Conservation (phyloP, 225 moss, liverwort and hornwort genomes). For the Bryum argenteum region DNA sequence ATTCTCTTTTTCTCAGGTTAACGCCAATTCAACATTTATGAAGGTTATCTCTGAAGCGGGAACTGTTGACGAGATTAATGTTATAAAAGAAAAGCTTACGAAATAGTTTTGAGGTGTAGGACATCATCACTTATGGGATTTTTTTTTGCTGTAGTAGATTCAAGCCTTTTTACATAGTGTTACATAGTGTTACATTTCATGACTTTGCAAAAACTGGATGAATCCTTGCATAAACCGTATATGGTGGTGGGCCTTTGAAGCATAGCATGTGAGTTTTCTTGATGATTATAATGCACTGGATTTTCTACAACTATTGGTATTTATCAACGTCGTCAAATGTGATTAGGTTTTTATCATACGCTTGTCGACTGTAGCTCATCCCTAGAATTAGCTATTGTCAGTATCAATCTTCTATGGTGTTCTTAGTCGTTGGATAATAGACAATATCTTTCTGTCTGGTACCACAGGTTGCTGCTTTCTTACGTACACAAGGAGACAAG, state of each 20-base stretch:
- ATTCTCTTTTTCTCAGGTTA: no score
- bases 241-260: conserved; percentile 17
- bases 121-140: not conserved
- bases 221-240: no score
- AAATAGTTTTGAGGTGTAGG: no score
- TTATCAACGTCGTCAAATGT: conserved; percentile 9
- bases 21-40: no score
- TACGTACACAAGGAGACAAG: conserved; percentile 77
- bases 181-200: not conserved
- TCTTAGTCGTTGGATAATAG: no score
- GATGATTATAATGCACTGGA: not conserved
- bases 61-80: no score
- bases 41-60: no score
- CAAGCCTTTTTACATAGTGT: not conserved
- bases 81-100: no score
- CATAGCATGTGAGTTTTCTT: conserved; percentile 1
- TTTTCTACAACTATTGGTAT: not conserved
- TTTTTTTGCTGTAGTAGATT: not conserved
- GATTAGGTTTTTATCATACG: conserved; percentile 5
- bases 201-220: no score
- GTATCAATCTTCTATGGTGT: not conserved
- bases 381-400: not conserved
- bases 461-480: conserved; percentile 87
- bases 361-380: not conserved
- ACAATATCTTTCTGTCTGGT: conserved; percentile 18